These are phyloP conservation scores for Plasmodium coatneyi DNA, from an alignment of 169 alveolate species.

Conservation along the genomic window DNA sequence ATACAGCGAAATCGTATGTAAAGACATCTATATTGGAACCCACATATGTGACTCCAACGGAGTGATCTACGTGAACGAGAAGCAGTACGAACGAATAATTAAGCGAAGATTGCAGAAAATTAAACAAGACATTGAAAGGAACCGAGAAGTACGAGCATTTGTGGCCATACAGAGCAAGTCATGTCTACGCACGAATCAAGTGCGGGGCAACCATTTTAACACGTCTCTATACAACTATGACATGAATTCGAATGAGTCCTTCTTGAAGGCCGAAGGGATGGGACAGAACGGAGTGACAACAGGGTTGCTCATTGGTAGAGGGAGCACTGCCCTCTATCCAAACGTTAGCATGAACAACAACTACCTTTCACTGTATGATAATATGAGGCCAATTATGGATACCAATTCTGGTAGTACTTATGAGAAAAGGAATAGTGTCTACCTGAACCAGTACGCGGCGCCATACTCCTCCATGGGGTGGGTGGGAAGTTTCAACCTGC, in stretches of 20 bases:
- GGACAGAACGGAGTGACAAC: background rate
- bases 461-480: background rate
- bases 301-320: background rate
- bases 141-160: slow-evolving; percentile 35
- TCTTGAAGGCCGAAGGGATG: background rate
- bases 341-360: background rate
- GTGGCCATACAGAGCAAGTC: slow-evolving; percentile 38
- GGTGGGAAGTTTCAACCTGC: background rate
- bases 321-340: background rate
- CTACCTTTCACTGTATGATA: background rate
- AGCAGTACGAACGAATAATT: slow-evolving; percentile 67
- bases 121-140: slow-evolving; percentile 57
- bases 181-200: background rate
- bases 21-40: background rate
- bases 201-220: background rate
- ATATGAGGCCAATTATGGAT: slow-evolving; percentile 1
- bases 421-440: background rate
- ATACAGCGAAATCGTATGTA: background rate
- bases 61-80: slow-evolving; percentile 65
- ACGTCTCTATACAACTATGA: slow-evolving; percentile 26
- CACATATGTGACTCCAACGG: slow-evolving; percentile 4
- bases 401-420: background rate
- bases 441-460: background rate
- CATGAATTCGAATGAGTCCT: slow-evolving; percentile 4
- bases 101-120: slow-evolving; percentile 42